Evolutionary conservation across 1,284 basidiomycete genomes (phyloP).

Genomic region (Pholiota adiposa): DNA sequence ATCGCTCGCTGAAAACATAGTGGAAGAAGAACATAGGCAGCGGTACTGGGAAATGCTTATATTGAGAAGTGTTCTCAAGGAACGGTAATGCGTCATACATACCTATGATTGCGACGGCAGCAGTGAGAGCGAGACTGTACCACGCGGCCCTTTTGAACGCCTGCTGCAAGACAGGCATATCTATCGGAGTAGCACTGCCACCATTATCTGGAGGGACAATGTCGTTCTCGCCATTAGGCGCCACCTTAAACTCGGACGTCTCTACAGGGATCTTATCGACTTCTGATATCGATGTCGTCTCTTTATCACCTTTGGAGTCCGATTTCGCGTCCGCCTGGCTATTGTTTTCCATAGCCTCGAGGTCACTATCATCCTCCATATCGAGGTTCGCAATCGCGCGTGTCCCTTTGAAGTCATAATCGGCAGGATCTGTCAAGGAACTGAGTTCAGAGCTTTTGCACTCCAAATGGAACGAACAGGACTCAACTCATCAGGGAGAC

Average conservation of each 20-base stretch:
- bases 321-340: not conserved
- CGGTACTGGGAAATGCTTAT: conserved; percentile 38
- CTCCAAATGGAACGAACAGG: conserved; percentile 9
- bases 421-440: conserved; percentile 42
- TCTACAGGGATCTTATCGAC: conserved; percentile 22
- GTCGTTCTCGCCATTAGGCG: not conserved
- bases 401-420: conserved; percentile 53
- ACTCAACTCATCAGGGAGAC: conserved; percentile 48
- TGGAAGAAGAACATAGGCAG: conserved; percentile 57
- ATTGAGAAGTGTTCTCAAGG: not conserved
- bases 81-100: conserved; percentile 17
- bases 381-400: conserved; percentile 44
- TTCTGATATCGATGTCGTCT: conserved; percentile 3
- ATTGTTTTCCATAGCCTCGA: not conserved
- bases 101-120: conserved; percentile 46
- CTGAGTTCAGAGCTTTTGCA: not conserved
- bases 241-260: not conserved
- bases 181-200: conserved; percentile 11
- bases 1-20: conserved; percentile 51
- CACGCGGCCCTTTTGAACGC: conserved; percentile 45
- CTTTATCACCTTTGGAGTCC: not conserved
- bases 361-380: conserved; percentile 5
- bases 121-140: conserved; percentile 44
- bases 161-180: conserved; percentile 32
- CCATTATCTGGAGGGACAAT: conserved; percentile 2